A percentile compares a stretch with the other conserved stretches of the same genome.
phyloP scores from a whole-genome alignment of 1,139 yeast genomes.

The Kodamaea sp. region DNA sequence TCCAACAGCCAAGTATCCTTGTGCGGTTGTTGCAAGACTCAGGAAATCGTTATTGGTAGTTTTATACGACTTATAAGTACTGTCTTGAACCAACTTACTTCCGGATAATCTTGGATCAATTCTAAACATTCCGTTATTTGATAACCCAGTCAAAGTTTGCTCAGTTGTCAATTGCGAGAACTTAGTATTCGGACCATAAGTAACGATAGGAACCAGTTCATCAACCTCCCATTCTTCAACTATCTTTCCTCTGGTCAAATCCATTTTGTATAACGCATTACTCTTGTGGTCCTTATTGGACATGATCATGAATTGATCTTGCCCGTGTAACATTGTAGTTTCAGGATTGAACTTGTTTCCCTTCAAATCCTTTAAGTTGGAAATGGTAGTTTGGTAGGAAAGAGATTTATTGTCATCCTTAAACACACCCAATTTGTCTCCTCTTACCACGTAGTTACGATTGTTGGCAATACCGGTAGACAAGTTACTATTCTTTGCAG shows the following conservation, averaged over 20 bases:
- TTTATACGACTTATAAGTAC: slow-evolving; percentile 42
- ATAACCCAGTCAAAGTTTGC: slow-evolving; percentile 70
- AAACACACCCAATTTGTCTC: slow-evolving; percentile 79
- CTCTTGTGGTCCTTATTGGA: slow-evolving; percentile 49
- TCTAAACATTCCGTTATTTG: slow-evolving; percentile 63
- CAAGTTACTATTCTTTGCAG: slow-evolving; percentile 58
- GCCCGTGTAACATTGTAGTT: slow-evolving; percentile 72
- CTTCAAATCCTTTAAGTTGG: slow-evolving; percentile 51
- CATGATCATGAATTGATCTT: slow-evolving; percentile 67
- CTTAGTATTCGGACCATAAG: slow-evolving; percentile 69
- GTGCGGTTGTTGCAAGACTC: slow-evolving; percentile 68
- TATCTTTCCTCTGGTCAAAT: slow-evolving; percentile 72
- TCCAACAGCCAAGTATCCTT: slow-evolving; percentile 76
- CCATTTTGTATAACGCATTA: slow-evolving; percentile 64
- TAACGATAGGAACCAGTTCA: slow-evolving; percentile 44
- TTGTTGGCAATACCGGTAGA: slow-evolving; percentile 71
- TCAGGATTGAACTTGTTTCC: slow-evolving; percentile 62
- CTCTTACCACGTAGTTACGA: slow-evolving; percentile 77
- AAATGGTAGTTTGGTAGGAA: slow-evolving; percentile 67
- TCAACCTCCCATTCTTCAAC: slow-evolving; percentile 79
- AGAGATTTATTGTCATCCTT: slow-evolving; percentile 56
- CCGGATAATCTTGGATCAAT: slow-evolving; percentile 76
- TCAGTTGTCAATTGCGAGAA: slow-evolving; percentile 74
- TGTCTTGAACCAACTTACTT: slow-evolving; percentile 52
- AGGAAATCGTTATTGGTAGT: slow-evolving; percentile 58